Evolutionary conservation across 2,329 filamentous ascomycete species (phyloP), one percentile per base, ranked within the genome.

Genomic region (Claviceps sp.): DNA sequence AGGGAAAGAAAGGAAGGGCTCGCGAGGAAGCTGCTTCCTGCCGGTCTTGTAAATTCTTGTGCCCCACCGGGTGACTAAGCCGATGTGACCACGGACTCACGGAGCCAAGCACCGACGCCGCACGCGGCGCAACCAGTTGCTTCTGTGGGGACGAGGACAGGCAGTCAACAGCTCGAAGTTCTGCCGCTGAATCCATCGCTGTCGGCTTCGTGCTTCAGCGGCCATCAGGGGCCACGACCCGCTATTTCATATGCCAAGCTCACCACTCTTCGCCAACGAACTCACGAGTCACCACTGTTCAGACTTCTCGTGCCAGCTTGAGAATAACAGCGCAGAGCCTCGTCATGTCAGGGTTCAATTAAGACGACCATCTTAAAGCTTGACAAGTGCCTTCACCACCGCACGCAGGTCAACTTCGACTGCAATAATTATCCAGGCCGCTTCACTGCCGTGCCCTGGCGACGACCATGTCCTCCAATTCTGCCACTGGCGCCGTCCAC

Each of bases 381-480:
- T 54, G 55, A 52, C 55, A 48, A 49, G 2, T 54, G 47, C 47
- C 43, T 48, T 53, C 55, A 40, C 53, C 49, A 50, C 34, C 46
- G 20, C 30, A 36, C 46, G 51, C 52, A 51, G 55, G 55, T 55
- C 54, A 54, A 57, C 57, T 54, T 22, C 50, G 51, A 49, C 45
- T 43, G 51, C 49, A 44, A 7, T 26, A 26, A 41, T 8, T 34
- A 47, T 22, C 20, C 16, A 38, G 51, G 45, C 48, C 51, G 40
- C 48, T 53, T 46, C 44, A 46, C 48, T 48, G 48, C 48, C 50
- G 52, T 46, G 50, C 42, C 42, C 41, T 44, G 46, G 47, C 52
- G 37, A 54, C 56, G 54, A 64, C 57, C 58, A 73, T 73, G 71
- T 71, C 70, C 52, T 70, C 70, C 52, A 61, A 63, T 52, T 59